These are phyloP conservation scores for Hemileccinum impolitum DNA, from an alignment of 768 basidiomycete genomes.

Conservation along the genomic window DNA sequence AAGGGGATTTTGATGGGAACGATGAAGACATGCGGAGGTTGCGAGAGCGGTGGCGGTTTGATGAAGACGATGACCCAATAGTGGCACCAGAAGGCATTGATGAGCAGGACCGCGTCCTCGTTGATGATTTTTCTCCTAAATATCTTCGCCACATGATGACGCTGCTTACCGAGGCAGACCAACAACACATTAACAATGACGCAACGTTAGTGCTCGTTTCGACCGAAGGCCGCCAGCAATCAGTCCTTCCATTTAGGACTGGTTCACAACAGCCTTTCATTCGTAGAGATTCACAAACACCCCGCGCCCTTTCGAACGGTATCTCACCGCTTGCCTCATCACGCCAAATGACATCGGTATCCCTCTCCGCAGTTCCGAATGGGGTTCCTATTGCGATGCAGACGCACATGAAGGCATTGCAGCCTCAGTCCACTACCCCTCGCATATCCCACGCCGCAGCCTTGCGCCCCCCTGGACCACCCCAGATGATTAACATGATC, in stretches of 20 bases:
- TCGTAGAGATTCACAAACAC: slow-evolving; percentile 25
- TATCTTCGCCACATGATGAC: slow-evolving; percentile 55
- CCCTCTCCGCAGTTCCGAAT: slow-evolving; percentile 32
- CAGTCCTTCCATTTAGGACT: slow-evolving; percentile 47
- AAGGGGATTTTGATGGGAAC: slow-evolving; percentile 21
- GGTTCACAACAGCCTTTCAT: slow-evolving; percentile 29
- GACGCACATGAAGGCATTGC: slow-evolving; percentile 61
- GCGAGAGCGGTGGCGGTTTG: slow-evolving; percentile 65
- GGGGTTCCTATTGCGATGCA: slow-evolving; percentile 58
- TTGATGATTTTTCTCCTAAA: slow-evolving; percentile 69
- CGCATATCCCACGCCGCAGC: slow-evolving; percentile 51
- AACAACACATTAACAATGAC: slow-evolving; percentile 49
- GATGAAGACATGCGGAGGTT: slow-evolving; percentile 43
- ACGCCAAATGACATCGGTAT: slow-evolving; percentile 19
- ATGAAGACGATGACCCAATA: slow-evolving; percentile 57
- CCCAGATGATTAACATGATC: slow-evolving; percentile 35
- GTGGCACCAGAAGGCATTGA: slow-evolving; percentile 58
- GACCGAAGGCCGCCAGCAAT: slow-evolving; percentile 49
- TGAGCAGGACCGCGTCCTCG: slow-evolving; percentile 63
- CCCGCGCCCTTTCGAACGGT: slow-evolving; percentile 24
- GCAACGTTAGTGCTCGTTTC: slow-evolving; percentile 41
- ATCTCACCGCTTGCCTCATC: slow-evolving; percentile 22
- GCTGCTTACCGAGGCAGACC: slow-evolving; percentile 54
- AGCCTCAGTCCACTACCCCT: slow-evolving; percentile 45
- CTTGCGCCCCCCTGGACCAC: slow-evolving; percentile 31